Conservation (phyloP, 495 filamentous ascomycete species). For the Aspergillus diversus region DNA sequence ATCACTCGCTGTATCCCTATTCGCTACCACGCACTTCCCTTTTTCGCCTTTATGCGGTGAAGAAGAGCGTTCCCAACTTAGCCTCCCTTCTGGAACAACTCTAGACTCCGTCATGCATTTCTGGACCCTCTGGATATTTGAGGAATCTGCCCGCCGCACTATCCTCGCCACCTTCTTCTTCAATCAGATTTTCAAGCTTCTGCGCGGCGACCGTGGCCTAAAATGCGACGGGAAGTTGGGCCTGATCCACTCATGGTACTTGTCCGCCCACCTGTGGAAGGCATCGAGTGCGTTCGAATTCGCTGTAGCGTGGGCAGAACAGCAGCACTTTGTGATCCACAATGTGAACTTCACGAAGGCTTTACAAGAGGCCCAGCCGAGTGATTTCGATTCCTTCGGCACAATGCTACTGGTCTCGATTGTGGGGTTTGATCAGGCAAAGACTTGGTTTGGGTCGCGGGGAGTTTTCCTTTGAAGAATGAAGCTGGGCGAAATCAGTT, state of each 20-base stretch:
- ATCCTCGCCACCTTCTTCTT: conserved; percentile 47
- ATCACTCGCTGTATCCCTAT: conserved; percentile 25
- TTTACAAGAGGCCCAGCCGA: conserved; percentile 36
- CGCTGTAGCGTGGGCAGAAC: conserved; percentile 48
- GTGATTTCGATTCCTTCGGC: conserved; percentile 54
- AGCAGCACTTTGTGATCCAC: conserved; percentile 47
- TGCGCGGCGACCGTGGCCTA: conserved; percentile 31
- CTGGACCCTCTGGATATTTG: conserved; percentile 49
- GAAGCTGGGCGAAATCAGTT: no score
- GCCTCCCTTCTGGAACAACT: neutral
- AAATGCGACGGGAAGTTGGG: conserved; percentile 40
- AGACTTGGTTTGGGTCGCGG: conserved; percentile 45
- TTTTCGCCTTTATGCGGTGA: conserved; percentile 4
- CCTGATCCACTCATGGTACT: conserved; percentile 44
- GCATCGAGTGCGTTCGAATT: conserved; percentile 49
- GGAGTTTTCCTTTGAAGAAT: conserved; percentile 19
- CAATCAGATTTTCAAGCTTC: conserved; percentile 37
- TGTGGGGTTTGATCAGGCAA: conserved; percentile 47
- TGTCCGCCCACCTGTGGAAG: conserved; percentile 53
- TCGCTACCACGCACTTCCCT: conserved; percentile 27
- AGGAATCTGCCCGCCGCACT: conserved; percentile 53
- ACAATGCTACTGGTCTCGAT: conserved; percentile 47
- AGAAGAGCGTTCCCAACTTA: neutral
- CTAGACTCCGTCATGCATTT: conserved; percentile 36
- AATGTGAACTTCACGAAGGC: conserved; percentile 41